Conservation (phyloP, 2,329 filamentous ascomycete species). For the Talaromyces pinophilus region DNA sequence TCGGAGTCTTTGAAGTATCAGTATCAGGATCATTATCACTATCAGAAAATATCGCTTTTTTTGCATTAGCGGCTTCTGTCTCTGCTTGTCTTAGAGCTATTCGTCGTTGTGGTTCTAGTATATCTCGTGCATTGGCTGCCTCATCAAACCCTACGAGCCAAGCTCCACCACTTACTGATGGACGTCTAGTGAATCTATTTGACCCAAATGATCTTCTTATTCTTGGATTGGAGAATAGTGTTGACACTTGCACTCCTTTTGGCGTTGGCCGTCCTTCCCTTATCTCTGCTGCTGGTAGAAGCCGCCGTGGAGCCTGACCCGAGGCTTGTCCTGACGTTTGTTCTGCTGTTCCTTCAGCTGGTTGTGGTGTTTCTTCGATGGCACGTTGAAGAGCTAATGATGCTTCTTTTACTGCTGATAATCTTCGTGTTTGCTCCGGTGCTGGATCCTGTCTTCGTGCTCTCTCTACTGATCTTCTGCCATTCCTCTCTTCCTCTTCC, state of each 20-base stretch:
- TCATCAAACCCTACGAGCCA: background rate
- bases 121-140: background rate
- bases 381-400: background rate
- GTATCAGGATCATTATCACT: no score
- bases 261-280: background rate
- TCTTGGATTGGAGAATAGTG: background rate
- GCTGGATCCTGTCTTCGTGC: background rate
- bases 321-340: background rate
- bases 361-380: background rate
- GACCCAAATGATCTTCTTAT: background rate
- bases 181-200: background rate
- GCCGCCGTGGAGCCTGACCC: background rate
- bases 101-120: background rate
- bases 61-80: background rate
- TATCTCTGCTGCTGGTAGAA: background rate
- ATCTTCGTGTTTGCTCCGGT: background rate
- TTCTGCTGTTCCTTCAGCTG: background rate
- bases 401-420: background rate
- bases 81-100: background rate
- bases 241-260: background rate
- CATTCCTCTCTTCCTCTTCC: background rate
- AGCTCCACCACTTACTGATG: background rate
- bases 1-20: background rate
- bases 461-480: background rate
- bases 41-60: background rate